Evolutionary conservation across 192 early-diverging fungal genomes (phyloP), one percentile per base, ranked within the genome.

Genomic region (Mortierella claussenii): DNA sequence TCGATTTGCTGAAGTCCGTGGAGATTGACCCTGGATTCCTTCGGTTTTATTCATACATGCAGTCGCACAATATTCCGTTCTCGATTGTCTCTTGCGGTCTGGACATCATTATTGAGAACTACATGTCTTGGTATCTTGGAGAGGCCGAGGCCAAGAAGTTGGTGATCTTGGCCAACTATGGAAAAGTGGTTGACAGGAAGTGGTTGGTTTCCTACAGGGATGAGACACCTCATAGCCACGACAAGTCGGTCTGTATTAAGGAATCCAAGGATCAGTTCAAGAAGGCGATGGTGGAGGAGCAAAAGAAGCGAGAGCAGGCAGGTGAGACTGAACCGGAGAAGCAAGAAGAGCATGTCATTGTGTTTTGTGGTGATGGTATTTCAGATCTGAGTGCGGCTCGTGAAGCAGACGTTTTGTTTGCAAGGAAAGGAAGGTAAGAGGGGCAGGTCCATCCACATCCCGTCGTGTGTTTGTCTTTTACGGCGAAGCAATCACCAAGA

Each of bases 341-440:
- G 15, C 44, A 9, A 20, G 44, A 76, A 21, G 52, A 76, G 18
- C 73, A 76, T 21, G 62, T 85, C 12, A 79, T 91, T 58, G 79
- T 94, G 4, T 94, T 93, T 68, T 86, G 90, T 43, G 93, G 93
- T 7, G 93, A 94, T 71, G 92, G 93, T 44, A 85, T 94, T 15
- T 88, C 86, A 3, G 93, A 94, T 64, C 81, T 94, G 24, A 87
- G 85, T 12, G 93, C 91, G 23, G 92, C 93, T 17, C 69, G 82
- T n/a, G 85, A 91, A 26, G 91, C 91, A 0, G 92, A 94, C 48
- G 45, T 90, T 20, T 70, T 94, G 27, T 93, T 94, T 79, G 92
- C 92, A 4, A 86, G 90, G 57, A 73, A 80, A 36, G 92, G 87
- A 67, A 66, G 58, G 73, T 76, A 76, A 52, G 24, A 23, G 6